Conservation (phyloP, 805 yeast genomes). For the Yamadazyma takamatsuzukensis region DNA sequence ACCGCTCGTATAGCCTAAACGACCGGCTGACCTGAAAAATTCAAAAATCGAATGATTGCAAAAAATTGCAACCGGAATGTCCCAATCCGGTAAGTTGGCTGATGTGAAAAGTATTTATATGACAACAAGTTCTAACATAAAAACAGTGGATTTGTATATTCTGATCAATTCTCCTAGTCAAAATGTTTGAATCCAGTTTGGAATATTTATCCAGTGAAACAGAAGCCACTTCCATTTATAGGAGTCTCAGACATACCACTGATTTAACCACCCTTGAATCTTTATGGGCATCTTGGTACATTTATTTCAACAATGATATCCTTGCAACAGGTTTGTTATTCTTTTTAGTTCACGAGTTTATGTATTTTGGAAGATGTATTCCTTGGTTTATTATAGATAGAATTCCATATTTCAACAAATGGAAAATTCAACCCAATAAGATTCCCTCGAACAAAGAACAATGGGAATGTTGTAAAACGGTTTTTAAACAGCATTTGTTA, state of each 20-base stretch:
- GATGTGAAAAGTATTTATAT: no score
- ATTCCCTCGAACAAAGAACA: slow-evolving; percentile 80
- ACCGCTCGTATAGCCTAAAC: slow-evolving; percentile 1
- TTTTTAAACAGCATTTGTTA: slow-evolving; percentile 78
- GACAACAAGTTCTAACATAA: no score
- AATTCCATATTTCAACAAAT: slow-evolving; percentile 79
- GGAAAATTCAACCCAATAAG: slow-evolving; percentile 86
- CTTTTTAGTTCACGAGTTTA: slow-evolving; percentile 76
- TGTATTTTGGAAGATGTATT: slow-evolving; percentile 87
- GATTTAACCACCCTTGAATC: slow-evolving; percentile 45
- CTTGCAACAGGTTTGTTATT: slow-evolving; percentile 89
- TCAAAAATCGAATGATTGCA: slow-evolving; percentile 12
- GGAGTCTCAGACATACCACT: no score
- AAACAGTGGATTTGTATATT: no score
- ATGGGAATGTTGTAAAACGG: slow-evolving; percentile 87
- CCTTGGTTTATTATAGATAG: slow-evolving; percentile 91
- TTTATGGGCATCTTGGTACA: slow-evolving; percentile 87
- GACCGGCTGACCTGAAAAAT: not conserved
- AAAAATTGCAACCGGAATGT: no score
- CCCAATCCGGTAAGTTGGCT: no score
- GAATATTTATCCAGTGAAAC: slow-evolving; percentile 8
- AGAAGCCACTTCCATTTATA: slow-evolving; percentile 3
- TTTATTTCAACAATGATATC: slow-evolving; percentile 79
- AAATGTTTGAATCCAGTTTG: no score
- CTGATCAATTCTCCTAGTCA: no score